Evolutionary conservation across 345 rosid genomes (phyloP).

Genomic region (Eucalyptus cloeziana): DNA sequence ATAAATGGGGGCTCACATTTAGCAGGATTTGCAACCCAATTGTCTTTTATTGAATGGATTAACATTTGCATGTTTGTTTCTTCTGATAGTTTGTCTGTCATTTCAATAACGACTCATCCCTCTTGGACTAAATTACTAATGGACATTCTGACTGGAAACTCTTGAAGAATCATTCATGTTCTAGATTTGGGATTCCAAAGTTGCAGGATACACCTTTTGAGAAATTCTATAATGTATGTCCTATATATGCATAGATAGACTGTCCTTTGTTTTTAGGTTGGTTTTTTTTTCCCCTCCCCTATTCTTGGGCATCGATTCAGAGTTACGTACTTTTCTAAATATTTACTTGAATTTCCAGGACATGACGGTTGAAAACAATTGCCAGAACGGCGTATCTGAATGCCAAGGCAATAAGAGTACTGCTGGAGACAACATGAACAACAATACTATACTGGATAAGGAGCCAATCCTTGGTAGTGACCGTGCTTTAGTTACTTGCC

Average conservation of each 20-base stretch:
- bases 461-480: neutral
- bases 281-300: neutral
- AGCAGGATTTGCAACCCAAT: neutral
- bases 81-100: neutral
- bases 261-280: neutral
- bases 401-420: slow-evolving; percentile 8
- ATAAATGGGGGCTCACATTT: neutral
- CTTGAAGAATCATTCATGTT: neutral
- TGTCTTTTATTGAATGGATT: neutral
- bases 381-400: neutral
- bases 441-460: neutral
- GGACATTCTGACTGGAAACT: neutral
- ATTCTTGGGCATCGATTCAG: neutral
- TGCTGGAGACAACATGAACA: slow-evolving; percentile 1
- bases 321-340: neutral
- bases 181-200: neutral
- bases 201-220: neutral
- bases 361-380: neutral
- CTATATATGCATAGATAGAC: neutral
- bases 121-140: neutral
- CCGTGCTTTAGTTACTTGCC: neutral
- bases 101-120: neutral
- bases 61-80: neutral
- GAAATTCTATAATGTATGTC: neutral
- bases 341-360: neutral